Evolutionary conservation across 169 alveolate species (phyloP), one percentile per base, ranked within the genome.

Genomic region (Plasmodium relictum): DNA sequence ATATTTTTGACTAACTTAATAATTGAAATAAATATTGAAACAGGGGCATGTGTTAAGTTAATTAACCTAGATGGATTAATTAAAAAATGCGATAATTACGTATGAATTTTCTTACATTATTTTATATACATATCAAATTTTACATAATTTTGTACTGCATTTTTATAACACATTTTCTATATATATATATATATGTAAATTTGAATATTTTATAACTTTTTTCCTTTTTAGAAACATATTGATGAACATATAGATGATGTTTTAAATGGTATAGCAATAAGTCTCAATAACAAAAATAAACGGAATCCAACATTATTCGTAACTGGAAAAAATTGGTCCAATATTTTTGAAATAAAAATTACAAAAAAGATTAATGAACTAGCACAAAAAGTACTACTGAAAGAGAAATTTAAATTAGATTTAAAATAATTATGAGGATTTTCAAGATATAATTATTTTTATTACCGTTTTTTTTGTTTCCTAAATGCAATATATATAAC

Each of bases 1-100:
- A 31, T 92, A n/a, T 92, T 92, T 74, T 52, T 52, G 10, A 92
- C 93, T 62, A 26, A 88, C 70, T 63, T 76, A 52, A 65, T 92
- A 20, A 68, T 92, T 2, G 94, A 92, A 50, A 52, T 92, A 6
- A 86, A 88, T 63, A 44, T 58, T 3, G 12, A 68, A 18, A 89
- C 24, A 8, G 95, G 94, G 7, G 7, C 44, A 2, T 89, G 93
- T 41, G 22, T 92, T 6, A 71, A 71, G 24, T 26, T 92, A 41
- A 89, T 92, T 66, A 83, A 88, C 50, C 54, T 92, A 31, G 16
- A 31, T 50, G 92, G 92, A 10, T 39, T 85, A 22, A 44, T 24
- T 12, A 69, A 85, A n/a, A 26, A 59, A 31, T 20, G 63, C 31
- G 59, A 16, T 24, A 80, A 66, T 20, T 52, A 80, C 39, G 90